Base-by-base conservation (phyloP, 805 yeast species). In the Peterozyma xylosa region DNA sequence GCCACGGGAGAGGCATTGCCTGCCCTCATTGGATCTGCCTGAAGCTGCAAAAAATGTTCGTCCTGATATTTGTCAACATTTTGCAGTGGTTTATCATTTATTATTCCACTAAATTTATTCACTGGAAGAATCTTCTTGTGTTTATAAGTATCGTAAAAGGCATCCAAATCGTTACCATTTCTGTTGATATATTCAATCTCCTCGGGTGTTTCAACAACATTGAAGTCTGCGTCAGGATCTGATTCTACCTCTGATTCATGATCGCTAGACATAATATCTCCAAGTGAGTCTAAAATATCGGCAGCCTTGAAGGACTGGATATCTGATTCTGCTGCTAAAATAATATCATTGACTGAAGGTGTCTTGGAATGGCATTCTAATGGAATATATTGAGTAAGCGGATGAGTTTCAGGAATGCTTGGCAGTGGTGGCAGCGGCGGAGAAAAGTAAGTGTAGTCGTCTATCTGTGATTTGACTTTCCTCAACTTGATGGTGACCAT, bases 121-220 rank as follows among this genome's bases (percentile, higher is more conserved):
- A 21, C 27, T 3, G 44, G 40, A 9, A 37, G 10, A 30, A 21
- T 11, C 17, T 29, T 30, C 13, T 16, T 35, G 9, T 37, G n/a
- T 27, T 37, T 39, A 2, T 39, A 15, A 13, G 15, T 32, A 9
- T 30, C 11, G 27, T 44, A 44, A 14, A 37, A 44, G 2, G 40
- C 32, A 4, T 44, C 43, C 14, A 44, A 15, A 37, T 44, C 46
- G 27, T 21, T 21, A 27, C 18, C 11, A n/a, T 33, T 33, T 3
- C 29, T n/a, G n/a, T 44, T 39, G 41, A 37, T 37, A 33, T 37
- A 44, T 34, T 44, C 39, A 3, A 32, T 33, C 18, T 40, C 43
- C 43, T 39, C 27, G 18, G n/a, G 21, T 16, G 15, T 36, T 32
- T 38, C 36, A 18, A 44, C 40, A 21, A 40, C 37, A 30, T 35